Conservation (phyloP, 2,329 filamentous ascomycete species). For the Falciphora oryzae region DNA sequence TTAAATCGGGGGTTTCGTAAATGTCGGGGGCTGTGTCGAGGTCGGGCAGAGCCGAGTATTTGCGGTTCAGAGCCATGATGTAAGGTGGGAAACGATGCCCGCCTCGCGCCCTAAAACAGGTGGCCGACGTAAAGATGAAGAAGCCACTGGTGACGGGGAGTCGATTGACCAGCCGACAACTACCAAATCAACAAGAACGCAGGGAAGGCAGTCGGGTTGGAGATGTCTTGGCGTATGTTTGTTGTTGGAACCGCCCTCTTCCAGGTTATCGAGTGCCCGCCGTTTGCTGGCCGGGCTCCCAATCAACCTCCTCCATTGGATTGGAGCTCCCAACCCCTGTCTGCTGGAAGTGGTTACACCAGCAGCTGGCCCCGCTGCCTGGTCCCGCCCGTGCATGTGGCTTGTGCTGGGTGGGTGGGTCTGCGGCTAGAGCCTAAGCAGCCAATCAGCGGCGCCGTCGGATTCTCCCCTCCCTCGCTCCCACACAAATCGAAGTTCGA, state of each 20-base stretch:
- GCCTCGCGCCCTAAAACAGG: neutral
- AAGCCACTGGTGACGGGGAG: too few species aligned
- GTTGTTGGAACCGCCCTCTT: neutral
- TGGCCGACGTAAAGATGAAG: neutral
- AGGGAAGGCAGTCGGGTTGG: neutral
- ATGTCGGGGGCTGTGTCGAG: constrained; percentile 88
- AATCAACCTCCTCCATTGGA: too few species aligned
- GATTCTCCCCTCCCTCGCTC: neutral
- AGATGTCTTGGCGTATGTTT: neutral
- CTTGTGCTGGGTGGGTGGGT: neutral
- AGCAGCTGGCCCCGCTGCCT: neutral
- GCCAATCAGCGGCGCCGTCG: neutral
- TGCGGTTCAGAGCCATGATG: constrained; percentile 67
- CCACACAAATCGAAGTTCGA: neutral
- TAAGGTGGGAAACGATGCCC: neutral
- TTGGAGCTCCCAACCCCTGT: neutral
- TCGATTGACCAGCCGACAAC: neutral
- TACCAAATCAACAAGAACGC: neutral
- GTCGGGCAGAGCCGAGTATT: constrained; percentile 77
- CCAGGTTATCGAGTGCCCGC: neutral
- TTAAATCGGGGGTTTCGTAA: constrained; percentile 92
- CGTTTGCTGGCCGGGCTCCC: too few species aligned
- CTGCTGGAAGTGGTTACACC: neutral
- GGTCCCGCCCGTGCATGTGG: neutral
- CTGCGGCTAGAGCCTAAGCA: neutral